Percentiles rank a stretch among this genome's conserved stretches.
These are phyloP conservation scores for Pyrenochaeta sp. DNA, from an alignment of 2,329 filamentous ascomycete genomes.

Conservation along the genomic window DNA sequence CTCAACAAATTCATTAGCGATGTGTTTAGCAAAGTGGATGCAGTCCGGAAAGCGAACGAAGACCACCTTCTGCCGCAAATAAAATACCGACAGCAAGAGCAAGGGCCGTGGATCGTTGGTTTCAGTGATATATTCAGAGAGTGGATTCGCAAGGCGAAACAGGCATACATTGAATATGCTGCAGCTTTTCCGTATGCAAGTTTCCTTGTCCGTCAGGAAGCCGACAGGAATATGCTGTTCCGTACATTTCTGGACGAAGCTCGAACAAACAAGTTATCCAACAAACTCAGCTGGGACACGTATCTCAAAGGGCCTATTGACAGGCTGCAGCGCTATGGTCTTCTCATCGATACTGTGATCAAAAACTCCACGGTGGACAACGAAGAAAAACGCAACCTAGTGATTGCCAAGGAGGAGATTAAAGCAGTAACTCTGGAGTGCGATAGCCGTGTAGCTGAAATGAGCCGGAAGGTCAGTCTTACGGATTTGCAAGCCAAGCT, in stretches of 20 bases:
- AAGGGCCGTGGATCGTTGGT: conserved; percentile 91
- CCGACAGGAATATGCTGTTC: conserved; percentile 85
- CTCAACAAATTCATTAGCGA: conserved; percentile 80
- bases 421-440: conserved; percentile 89
- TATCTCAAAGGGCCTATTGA: conserved; percentile 95
- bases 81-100: conserved; percentile 95
- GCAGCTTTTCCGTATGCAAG: conserved; percentile 84
- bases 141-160: conserved; percentile 94
- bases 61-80: conserved; percentile 91
- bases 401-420: conserved; percentile 89
- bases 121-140: conserved; percentile 98
- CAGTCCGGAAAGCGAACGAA: conserved; percentile 89
- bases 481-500: conserved; percentile 85
- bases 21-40: conserved; percentile 91
- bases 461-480: conserved; percentile 88
- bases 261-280: conserved; percentile 78
- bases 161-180: conserved; percentile 91
- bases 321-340: conserved; percentile 85
- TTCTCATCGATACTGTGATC: conserved; percentile 82
- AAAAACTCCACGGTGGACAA: conserved; percentile 84
- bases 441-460: conserved; percentile 90
- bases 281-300: conserved; percentile 90
- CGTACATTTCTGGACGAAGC: conserved; percentile 83
- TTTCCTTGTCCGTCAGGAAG: conserved; percentile 83
- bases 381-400: conserved; percentile 87